Evolutionary conservation across 1,139 yeast species (phyloP).

Genomic region (Candida glucosophila): DNA sequence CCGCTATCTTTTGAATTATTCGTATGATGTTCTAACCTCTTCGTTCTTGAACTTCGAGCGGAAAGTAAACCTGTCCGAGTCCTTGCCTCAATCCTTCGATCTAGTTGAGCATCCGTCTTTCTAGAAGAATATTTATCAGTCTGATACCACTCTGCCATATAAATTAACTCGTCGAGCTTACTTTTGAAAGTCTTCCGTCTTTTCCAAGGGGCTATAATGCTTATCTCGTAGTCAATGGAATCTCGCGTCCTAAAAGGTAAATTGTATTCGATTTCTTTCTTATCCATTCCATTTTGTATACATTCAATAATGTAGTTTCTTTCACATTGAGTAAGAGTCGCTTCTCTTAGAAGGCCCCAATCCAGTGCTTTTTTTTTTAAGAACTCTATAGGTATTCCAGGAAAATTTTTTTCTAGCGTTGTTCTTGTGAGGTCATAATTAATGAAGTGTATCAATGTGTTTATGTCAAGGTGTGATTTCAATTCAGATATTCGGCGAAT

Average conservation of each 20-base stretch:
- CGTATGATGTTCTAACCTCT: too few relatives aligned
- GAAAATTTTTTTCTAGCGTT: slow-evolving; percentile 5
- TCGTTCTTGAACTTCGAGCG: too few relatives aligned
- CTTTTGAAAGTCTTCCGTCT: slow-evolving; percentile 21
- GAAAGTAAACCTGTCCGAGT: too few relatives aligned
- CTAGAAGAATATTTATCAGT: slow-evolving; percentile 12
- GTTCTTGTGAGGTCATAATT: slow-evolving; percentile 7
- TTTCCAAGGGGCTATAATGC: slow-evolving; percentile 9
- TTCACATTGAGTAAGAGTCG: slow-evolving; percentile 11
- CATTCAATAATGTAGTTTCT: slow-evolving; percentile 6
- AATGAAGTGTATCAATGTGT: slow-evolving; percentile 5
- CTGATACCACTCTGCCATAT: slow-evolving; percentile 28
- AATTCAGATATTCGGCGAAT: too few relatives aligned
- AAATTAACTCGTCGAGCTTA: slow-evolving; percentile 22
- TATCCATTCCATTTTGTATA: slow-evolving; percentile 3
- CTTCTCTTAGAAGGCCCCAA: slow-evolving; percentile 3
- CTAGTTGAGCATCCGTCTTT: not conserved
- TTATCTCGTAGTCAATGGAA: slow-evolving; percentile 11
- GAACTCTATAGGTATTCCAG: slow-evolving; percentile 4
- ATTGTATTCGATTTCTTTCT: slow-evolving; percentile 6
- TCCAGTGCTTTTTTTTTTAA: slow-evolving; percentile 4
- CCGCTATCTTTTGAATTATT: too few relatives aligned
- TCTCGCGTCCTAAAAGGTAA: slow-evolving; percentile 9
- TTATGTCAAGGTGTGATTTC: slow-evolving; percentile 2
- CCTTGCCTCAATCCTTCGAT: too few relatives aligned